These are phyloP conservation scores for Cercospora citrullina DNA, from an alignment of 2,329 filamentous ascomycete species.

Conservation along the genomic window DNA sequence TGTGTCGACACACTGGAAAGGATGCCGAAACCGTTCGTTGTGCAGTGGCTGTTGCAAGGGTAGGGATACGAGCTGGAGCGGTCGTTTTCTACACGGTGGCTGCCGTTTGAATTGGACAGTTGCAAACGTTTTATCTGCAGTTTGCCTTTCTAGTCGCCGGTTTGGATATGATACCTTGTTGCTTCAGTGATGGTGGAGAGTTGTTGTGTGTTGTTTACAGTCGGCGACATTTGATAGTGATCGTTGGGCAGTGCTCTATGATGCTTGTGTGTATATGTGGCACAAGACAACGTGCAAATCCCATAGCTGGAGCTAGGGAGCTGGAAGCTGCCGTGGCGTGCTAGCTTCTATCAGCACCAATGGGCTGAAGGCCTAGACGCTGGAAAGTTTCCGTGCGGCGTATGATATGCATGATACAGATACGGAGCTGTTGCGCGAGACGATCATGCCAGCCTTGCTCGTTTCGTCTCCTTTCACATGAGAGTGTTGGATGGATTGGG, in stretches of 20 bases:
- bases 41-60: background rate
- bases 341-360: background rate
- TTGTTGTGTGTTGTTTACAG: background rate
- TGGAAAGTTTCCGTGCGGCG: background rate
- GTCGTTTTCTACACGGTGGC: too few relatives aligned
- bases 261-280: background rate
- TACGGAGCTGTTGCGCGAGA: background rate
- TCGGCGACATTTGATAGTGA: background rate
- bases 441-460: background rate
- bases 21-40: background rate
- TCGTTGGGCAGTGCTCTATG: background rate
- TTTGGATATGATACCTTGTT: background rate
- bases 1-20: too few relatives aligned
- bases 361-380: background rate
- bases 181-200: background rate
- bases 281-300: background rate
- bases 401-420: background rate
- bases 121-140: background rate
- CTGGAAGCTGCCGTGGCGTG: background rate
- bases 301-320: background rate
- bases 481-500: background rate
- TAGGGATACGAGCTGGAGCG: too few relatives aligned
- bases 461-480: background rate
- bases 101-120: background rate
- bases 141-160: background rate